These are phyloP conservation scores for Gaillardinia entomophila DNA, from an alignment of 805 yeast species.

Conservation along the genomic window DNA sequence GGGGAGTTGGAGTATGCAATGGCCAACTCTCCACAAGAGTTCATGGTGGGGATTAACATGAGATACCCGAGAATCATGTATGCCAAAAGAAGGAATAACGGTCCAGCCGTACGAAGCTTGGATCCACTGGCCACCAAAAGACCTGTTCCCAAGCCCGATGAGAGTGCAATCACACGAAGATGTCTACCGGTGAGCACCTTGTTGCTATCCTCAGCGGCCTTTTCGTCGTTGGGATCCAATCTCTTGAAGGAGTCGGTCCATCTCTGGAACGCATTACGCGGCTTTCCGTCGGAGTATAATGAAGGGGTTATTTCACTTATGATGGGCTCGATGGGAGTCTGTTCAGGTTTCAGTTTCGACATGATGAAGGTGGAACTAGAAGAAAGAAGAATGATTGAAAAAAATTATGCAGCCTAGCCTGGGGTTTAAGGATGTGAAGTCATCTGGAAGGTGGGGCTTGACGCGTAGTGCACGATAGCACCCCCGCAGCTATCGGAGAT, in stretches of 20 bases:
- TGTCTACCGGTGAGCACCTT: slow-evolving; percentile 13
- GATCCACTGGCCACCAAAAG: slow-evolving; percentile 24
- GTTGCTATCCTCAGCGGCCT: neutral
- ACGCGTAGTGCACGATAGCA: too few species aligned
- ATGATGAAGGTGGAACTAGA: too few species aligned
- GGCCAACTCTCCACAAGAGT: slow-evolving; percentile 47
- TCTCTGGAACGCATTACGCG: neutral
- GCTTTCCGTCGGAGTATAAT: neutral
- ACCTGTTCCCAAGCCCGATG: slow-evolving; percentile 27
- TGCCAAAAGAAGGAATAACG: slow-evolving; percentile 16
- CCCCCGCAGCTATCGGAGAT: too few species aligned
- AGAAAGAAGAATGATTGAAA: too few species aligned
- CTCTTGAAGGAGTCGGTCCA: neutral
- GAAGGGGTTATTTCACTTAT: neutral
- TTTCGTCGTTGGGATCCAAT: neutral
- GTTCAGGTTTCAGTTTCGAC: neutral
- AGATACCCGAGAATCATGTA: slow-evolving; percentile 16
- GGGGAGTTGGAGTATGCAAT: slow-evolving; percentile 51
- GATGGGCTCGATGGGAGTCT: neutral
- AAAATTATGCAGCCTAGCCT: too few species aligned
- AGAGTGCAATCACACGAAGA: slow-evolving; percentile 21
- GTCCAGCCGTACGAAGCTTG: slow-evolving; percentile 20
- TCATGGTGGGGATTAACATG: slow-evolving; percentile 32
- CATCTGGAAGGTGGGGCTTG: too few species aligned
- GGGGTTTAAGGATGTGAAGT: too few species aligned